Evolutionary conservation across 257 asterid genomes (phyloP), one percentile per base, ranked within the genome.

Genomic region (Phtheirospermum japonicum): DNA sequence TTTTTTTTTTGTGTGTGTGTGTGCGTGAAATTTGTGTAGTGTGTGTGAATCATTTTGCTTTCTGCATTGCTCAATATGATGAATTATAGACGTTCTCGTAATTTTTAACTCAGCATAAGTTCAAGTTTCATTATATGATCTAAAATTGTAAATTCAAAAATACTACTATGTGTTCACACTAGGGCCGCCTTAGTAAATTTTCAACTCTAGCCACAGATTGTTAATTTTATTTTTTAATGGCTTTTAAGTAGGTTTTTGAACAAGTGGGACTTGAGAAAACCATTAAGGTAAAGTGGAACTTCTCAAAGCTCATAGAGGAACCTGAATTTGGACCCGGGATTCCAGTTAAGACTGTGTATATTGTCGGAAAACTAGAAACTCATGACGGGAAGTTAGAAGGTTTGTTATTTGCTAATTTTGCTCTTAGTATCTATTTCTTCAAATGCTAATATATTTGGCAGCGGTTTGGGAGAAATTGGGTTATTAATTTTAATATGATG

Each of bases 301-400:
- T 86, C 69, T 64, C 54, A 63, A 88, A 86, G 80, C 74, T 76
- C 33, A 63, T 75, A 43, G 85, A 84, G 71, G 97, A 92, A 64
- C 97, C 98, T 75, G 97, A 82, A 61, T 92, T 88, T 75, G 98
- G 98, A 67, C 97, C 94, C 16, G 90, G 88, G 56, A 23, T 72
- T 50, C 87, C 93, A 0, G 33, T 76, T 51, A 81, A 82, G 73
- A 83, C 89, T 5, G 73, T 88, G 63, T 92, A 76, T 76, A 59
- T 92, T 26, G 67, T 58, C 9, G 95, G 92, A 61, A 69, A 72
- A 53, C 59, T 69, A 51, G 90, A 68, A 57, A 46, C 56, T 64
- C 68, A 28, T 61, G 77, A 74, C 57, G 77, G 64, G 75, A 77
- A 77, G 51, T 71, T 75, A 61, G 64, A 74, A 79, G 97, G 96